Base-by-base conservation (phyloP, 345 rosid species). In the Pelargonium nanum region DNA sequence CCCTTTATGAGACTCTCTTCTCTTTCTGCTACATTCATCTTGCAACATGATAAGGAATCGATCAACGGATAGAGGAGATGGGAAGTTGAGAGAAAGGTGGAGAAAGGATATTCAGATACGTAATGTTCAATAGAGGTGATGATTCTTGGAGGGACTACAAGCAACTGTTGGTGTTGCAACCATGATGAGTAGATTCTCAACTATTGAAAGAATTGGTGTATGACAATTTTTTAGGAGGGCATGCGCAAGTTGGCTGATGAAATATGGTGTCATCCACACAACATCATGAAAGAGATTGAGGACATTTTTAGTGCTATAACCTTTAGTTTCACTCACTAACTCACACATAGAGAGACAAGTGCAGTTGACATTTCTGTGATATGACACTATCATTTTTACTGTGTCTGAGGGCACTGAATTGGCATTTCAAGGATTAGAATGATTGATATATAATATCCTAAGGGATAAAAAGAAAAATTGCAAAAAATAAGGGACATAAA, bases 101-200 rank as follows among this genome's bases (percentile, higher is more conserved):
- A 19, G 26, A 12, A 28, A n/a, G n/a, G 63, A 56, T 40, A 6
- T 55, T 62, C 51, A 53, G 23, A 60, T 22, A 26, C 50, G 62
- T 62, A 61, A 59, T 23, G 48, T 45, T 72, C 65, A 59, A 56
- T 28, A 34, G 58, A 48, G 55, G 62, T 16, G 6, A 60, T 61
- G 69, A 73, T 64, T 60, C 57, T 30, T 65, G 6, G 56, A 54
- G 57, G 26, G 30, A 61, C 56, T 25, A 5, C 22, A 59, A 57
- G 34, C 26, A 51, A 24, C 19, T 32, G n/a, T 24, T 55, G 51
- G 57, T 45, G 17, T 56, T 50, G 58, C 53, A 61, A 57, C 40
- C 15, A 25, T 53, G 70, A 68, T 68, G 76, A 71, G 53, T 75
- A 65, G 75, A 65, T 44, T 25, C 40, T 24, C 73, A 65, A 68